Percentiles rank a stretch among this genome's conserved stretches.
phyloP scores from a whole-genome alignment of 2,329 filamentous ascomycete genomes.

The Nigrospora oryzae region DNA sequence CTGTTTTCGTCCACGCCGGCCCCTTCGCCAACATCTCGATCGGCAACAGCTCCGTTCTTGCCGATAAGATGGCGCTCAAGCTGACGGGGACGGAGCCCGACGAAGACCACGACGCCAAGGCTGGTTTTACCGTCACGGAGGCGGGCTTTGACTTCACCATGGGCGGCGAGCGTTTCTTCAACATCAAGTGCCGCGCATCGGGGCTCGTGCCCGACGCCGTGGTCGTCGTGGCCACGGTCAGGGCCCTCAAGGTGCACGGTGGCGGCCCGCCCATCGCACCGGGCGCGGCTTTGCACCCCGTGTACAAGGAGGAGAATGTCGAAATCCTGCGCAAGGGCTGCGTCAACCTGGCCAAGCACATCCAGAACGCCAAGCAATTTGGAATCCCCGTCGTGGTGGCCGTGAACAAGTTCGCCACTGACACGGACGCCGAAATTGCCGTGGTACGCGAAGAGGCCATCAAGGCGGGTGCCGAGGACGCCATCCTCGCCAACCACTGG shows the following conservation, averaged over 20 bases:
- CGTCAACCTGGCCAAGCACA: constrained; percentile 92
- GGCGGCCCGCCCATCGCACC: constrained; percentile 90
- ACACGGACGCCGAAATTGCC: constrained; percentile 85
- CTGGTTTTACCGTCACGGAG: constrained; percentile 92
- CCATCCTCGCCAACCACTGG: constrained; percentile 93
- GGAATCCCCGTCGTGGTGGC: constrained; percentile 92
- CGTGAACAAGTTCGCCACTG: constrained; percentile 93
- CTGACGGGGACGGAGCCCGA: constrained; percentile 89
- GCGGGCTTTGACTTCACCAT: constrained; percentile 99
- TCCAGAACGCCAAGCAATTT: constrained; percentile 79
- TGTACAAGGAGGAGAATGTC: constrained; percentile 90
- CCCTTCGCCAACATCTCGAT: constrained; percentile 99
- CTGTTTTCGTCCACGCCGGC: constrained; percentile 94
- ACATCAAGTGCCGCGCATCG: constrained; percentile 97
- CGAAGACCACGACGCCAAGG: constrained; percentile 73
- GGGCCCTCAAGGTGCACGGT: constrained; percentile 93
- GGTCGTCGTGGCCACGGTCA: constrained; percentile 89
- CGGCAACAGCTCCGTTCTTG: constrained; percentile 88
- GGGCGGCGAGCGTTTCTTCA: constrained; percentile 99
- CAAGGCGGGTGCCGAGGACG: constrained; percentile 86
- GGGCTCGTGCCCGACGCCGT: constrained; percentile 89
- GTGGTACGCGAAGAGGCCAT: constrained; percentile 87
- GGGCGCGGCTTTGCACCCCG: constrained; percentile 73
- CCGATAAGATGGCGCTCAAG: constrained; percentile 92
- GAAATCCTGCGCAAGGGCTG: constrained; percentile 86